Conservation (phyloP, 129 eudicot genomes). For the Helianthus tuberosus region DNA sequence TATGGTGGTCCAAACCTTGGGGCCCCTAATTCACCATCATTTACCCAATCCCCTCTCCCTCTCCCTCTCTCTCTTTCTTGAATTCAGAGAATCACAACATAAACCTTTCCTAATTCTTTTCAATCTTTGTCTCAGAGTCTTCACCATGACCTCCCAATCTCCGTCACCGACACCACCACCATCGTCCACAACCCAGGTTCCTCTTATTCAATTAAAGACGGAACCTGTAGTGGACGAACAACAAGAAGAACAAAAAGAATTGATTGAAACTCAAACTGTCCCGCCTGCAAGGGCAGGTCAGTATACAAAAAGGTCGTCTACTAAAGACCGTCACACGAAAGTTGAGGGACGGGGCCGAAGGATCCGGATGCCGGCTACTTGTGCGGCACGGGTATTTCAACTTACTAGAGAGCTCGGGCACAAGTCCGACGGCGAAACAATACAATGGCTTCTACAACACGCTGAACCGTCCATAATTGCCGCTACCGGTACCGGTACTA, state of each 20-base stretch:
- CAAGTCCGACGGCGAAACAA: conserved; percentile 82
- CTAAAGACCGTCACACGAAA: conserved; percentile 84
- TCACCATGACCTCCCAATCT: conserved; percentile 9
- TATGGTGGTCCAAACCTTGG: conserved; percentile 16
- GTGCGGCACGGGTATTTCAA: conserved; percentile 80
- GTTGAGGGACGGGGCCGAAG: conserved; percentile 82
- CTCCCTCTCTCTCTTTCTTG: conserved; percentile 18
- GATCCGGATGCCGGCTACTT: conserved; percentile 76
- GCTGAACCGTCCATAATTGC: conserved; percentile 74
- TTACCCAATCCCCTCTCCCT: conserved; percentile 16
- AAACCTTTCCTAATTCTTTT: conserved; percentile 10
- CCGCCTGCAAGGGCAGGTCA: conserved; percentile 14
- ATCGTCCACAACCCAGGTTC: conserved; percentile 1
- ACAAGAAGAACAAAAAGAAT: background rate
- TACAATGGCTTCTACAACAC: conserved; percentile 68
- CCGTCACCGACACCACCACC: conserved; percentile 16
- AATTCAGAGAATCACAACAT: conserved; percentile 14
- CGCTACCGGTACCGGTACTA: conserved; percentile 85
- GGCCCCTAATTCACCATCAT: conserved; percentile 6
- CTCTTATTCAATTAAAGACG: conserved; percentile 27
- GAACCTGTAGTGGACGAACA: conserved; percentile 32
- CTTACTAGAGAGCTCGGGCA: conserved; percentile 78
- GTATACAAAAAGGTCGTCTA: conserved; percentile 41
- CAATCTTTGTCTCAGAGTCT: background rate
- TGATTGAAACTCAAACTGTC: background rate